A percentile compares a stretch with the other conserved stretches of the same genome.
Conservation (phyloP, 306 rosid genomes). For the Fragaria iinumae region DNA sequence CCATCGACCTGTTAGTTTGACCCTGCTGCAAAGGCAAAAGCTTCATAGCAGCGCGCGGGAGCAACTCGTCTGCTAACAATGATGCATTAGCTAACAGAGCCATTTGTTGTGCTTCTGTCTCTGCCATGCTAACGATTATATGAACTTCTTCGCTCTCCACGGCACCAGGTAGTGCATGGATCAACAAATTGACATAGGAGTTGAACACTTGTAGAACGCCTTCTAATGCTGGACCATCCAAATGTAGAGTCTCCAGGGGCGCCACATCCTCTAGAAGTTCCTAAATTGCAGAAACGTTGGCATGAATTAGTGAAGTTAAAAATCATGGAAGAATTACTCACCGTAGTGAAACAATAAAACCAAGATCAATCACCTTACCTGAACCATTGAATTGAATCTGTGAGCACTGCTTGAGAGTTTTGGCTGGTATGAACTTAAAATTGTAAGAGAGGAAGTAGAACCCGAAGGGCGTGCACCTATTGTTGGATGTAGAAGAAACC, state of each 20-base stretch:
- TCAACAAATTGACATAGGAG: slow-evolving; percentile 60
- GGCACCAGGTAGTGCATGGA: slow-evolving; percentile 79
- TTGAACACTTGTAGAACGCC: slow-evolving; percentile 63
- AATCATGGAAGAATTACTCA: not conserved
- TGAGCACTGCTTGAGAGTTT: slow-evolving; percentile 85
- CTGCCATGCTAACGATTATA: slow-evolving; percentile 72
- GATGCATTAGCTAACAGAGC: slow-evolving; percentile 79
- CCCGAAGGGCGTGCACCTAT: slow-evolving; percentile 39
- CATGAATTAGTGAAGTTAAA: slow-evolving; percentile 2
- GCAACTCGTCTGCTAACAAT: slow-evolving; percentile 70
- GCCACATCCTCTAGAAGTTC: slow-evolving; percentile 73
- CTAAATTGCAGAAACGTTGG: slow-evolving; percentile 35
- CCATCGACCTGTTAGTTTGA: slow-evolving; percentile 34
- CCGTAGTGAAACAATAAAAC: not conserved
- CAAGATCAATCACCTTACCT: slow-evolving; percentile 43
- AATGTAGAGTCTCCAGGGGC: slow-evolving; percentile 68
- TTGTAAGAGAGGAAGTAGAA: slow-evolving; percentile 41
- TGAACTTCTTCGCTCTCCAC: slow-evolving; percentile 58
- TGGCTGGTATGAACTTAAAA: slow-evolving; percentile 42
- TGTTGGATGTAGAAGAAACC: slow-evolving; percentile 58
- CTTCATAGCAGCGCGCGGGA: slow-evolving; percentile 75
- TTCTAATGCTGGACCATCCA: slow-evolving; percentile 66
- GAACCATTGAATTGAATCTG: slow-evolving; percentile 75
- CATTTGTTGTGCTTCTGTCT: slow-evolving; percentile 78
- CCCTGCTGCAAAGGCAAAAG: slow-evolving; percentile 40